Evolutionary conservation across 2,329 filamentous ascomycete genomes (phyloP), one percentile per base, ranked within the genome.

Genomic region (Cladosporium velox): DNA sequence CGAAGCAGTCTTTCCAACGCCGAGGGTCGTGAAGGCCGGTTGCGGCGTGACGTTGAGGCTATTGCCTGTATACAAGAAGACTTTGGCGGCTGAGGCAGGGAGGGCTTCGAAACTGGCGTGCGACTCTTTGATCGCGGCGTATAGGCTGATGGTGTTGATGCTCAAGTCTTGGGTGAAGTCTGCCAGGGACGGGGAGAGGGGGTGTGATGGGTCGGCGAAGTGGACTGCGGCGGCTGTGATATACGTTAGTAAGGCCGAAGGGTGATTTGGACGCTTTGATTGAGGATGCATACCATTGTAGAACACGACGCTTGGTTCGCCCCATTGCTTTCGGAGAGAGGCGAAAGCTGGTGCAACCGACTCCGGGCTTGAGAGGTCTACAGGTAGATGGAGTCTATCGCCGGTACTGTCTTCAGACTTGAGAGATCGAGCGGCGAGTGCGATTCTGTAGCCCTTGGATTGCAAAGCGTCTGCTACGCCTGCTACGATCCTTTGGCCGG

Each of bases 31-130:
- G 15, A 78, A 70, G 7, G 67, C 47, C 1, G 74, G 69, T 7
- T 77, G 63, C 3, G 60, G 59, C 7, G 62, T 67, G 7, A 70
- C 66, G 65, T 81, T 81, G 7, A 79, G 66, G 4, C 73, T 71
- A 66, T 82, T 82, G 21, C 80, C 80, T 5, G 78, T 81, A 70
- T 74, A 79, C 57, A 80, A 78, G 68, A 82, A 82, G 0, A 77
- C 78, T n/a, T 67, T 67, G 6, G 65, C n/a, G 0, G 51, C 38
- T n/a, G 55, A 44, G 21, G 18, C 3, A 7, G 61, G 58, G 3
- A 69, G 41, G 1, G 57, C 57, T 3, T 65, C 49, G 74, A 81
- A 81, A 1, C 67, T 26, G 2, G 73, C 70, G 21, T 69, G 24
- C 2, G 79, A 75, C 67, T 82, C 73, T 67, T 81, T 75, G 1